Base-by-base conservation (phyloP, 1,139 yeast species). In the Protomyces pachydermus region DNA sequence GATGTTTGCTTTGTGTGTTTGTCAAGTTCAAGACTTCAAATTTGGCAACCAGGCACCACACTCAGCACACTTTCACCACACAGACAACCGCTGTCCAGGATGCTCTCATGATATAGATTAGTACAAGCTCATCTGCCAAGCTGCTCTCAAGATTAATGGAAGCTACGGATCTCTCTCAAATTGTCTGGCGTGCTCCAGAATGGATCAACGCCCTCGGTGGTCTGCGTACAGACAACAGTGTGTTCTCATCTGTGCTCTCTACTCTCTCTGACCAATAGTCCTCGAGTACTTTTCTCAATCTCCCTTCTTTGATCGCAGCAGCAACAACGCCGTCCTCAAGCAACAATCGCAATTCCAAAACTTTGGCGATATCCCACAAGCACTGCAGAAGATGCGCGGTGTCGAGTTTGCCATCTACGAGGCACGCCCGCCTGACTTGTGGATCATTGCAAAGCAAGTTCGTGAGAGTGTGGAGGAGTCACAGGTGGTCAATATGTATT, bases 281-380 rank as follows among this genome's bases (percentile, higher is more conserved):
- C 80, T 93, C 20, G 98, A 93, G 68, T 93, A 93, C 75, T 91
- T 95, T 73, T 80, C 97, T 3, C 88, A 89, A 69, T 88, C 96
- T 3, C 98, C 99, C 1, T 95, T 93, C 75, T 93, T 88, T 74
- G 98, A 93, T 74, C 82, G 97, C 69, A 85, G 96, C 0, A 88
- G 97, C 58, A 93, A 91, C 75, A 93, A 93, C 75, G 98, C 91
- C 75, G 95, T 90, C 42, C 81, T 95, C 51, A 88, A 88, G 76
- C 93, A 93, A 98, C 99, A 93, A 75, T 83, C 87, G 67, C 98
- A 91, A 74, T 91, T 86, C 80, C 88, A 85, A 70, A 88, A 85
- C 64, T 79, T 81, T 71, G 75, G 76, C 62, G 76, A 76, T 65
- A 71, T 82, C 35, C 78, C 78, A 56, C 73, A 76, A 32, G 88